phyloP scores from a whole-genome alignment of 2,329 filamentous ascomycete species.

The Periglandula ipomoeae region DNA sequence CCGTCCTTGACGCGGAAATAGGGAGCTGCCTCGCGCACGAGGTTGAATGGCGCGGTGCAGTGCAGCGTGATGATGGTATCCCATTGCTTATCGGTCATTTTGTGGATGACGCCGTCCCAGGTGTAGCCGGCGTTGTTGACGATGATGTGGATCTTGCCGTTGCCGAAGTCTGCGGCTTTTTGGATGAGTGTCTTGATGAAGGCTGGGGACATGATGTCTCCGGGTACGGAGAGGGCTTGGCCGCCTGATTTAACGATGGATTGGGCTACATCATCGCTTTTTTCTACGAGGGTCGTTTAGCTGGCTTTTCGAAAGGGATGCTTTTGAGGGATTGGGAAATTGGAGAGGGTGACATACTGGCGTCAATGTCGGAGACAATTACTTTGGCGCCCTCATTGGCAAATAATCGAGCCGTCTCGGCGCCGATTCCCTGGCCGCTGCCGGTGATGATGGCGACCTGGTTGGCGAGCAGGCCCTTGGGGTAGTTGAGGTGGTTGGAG shows the following conservation, averaged over 20 bases:
- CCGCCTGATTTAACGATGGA: slow-evolving; percentile 59
- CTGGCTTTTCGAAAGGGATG: not conserved
- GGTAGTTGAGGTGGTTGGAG: slow-evolving; percentile 71
- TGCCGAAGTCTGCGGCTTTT: slow-evolving; percentile 68
- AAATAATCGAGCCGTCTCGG: slow-evolving; percentile 72
- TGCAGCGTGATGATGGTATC: slow-evolving; percentile 79
- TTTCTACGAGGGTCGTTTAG: slow-evolving; percentile 25
- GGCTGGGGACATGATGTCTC: slow-evolving; percentile 63
- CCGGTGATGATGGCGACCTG: slow-evolving; percentile 86
- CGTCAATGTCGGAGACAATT: slow-evolving; percentile 75
- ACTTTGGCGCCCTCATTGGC: slow-evolving; percentile 84
- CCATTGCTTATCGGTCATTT: slow-evolving; percentile 89
- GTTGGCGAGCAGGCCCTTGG: slow-evolving; percentile 65
- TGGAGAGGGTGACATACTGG: slow-evolving; percentile 33
- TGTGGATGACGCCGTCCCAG: slow-evolving; percentile 89
- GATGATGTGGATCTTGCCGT: slow-evolving; percentile 82
- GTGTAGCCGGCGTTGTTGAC: slow-evolving; percentile 91
- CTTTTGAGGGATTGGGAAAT: too few species aligned
- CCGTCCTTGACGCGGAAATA: slow-evolving; percentile 84
- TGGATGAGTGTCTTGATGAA: slow-evolving; percentile 67
- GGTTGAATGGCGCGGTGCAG: slow-evolving; percentile 76
- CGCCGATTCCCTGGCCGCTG: slow-evolving; percentile 79
- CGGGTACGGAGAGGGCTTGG: slow-evolving; percentile 62
- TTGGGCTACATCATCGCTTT: slow-evolving; percentile 58
- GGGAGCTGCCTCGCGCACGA: slow-evolving; percentile 69